Conservation (phyloP, 768 basidiomycete species). For the Tulasnella sp. region DNA sequence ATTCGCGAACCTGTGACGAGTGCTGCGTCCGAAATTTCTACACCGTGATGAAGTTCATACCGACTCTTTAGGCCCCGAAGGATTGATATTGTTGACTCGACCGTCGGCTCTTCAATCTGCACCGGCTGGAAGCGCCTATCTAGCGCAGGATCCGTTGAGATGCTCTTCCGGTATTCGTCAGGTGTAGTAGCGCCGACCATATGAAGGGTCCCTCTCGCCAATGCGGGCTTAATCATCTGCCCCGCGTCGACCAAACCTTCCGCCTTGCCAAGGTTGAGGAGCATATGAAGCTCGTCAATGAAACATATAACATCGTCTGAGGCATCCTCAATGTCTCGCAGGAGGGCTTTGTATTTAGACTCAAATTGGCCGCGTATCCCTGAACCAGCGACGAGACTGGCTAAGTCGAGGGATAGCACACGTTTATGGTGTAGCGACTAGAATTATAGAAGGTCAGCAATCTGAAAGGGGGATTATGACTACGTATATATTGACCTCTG, state of each 20-base stretch:
- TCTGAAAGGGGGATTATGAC: too few species aligned
- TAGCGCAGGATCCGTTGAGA: conserved; percentile 83
- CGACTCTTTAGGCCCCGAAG: conserved; percentile 73
- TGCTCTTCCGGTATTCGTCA: conserved; percentile 85
- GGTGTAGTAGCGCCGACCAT: conserved; percentile 85
- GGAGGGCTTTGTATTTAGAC: conserved; percentile 81
- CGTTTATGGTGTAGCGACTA: conserved; percentile 79
- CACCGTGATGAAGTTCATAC: conserved; percentile 90
- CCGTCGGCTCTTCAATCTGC: conserved; percentile 76
- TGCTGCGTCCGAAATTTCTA: conserved; percentile 80
- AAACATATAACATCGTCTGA: conserved; percentile 61
- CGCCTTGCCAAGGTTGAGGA: conserved; percentile 82
- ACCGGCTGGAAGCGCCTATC: conserved; percentile 89
- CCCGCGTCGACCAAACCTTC: conserved; percentile 90
- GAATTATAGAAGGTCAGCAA: background rate
- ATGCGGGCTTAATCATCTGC: conserved; percentile 12
- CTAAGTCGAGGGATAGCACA: conserved; percentile 78
- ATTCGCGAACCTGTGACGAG: conserved; percentile 60
- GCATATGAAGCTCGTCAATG: conserved; percentile 84
- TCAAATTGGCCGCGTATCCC: conserved; percentile 90
- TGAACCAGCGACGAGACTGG: conserved; percentile 78
- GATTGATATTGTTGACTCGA: conserved; percentile 66
- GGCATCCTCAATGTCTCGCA: conserved; percentile 86
- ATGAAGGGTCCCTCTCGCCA: conserved; percentile 9
- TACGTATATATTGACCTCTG: conserved; percentile 47